Base-by-base conservation (phyloP, 306 rosid species). In the Begonia fuchsioides region DNA sequence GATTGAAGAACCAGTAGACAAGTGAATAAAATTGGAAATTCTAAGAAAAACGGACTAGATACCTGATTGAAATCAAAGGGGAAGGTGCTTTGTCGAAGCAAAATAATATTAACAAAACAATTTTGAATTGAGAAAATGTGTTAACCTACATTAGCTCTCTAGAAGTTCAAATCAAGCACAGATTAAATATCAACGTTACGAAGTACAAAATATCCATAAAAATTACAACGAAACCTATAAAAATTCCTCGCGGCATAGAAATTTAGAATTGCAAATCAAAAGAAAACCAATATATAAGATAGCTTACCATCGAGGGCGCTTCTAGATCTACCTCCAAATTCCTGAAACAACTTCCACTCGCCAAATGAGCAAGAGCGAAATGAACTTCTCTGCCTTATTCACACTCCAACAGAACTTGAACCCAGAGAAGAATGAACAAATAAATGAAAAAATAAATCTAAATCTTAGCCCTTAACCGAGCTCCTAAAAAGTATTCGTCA, bases 271-370 rank as follows among this genome's bases (percentile, higher is more conserved):
- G 52, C 40, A 16, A 46, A 52, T 71, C 73, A 56, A 16, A 32
- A 26, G 35, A 26, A 26, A 26, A 20, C 6, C 32, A 20, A 20
- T 3, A 20, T 19, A n/a, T 41, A 54, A 57, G 59, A 57, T 18
- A 43, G 46, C 38, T 35, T 90, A 90, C 97, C 97, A 90, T 90
- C 78, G 61, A 16, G 40, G 74, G 51, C 60, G 70, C 64, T 61
- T 53, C 58, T 52, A 81, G 87, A 82, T 90, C 95, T 72, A 73
- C 81, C 66, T 57, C 60, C 57, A 59, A 59, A 53, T 18, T 51
- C 61, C 51, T 13, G 49, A 54, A 56, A 64, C 47, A 68, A 51
- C 35, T 44, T 58, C 58, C 62, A 57, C 73, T 61, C 67, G 70
- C 57, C 44, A 53, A 47, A 58, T 69, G 47, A 49, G 13, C 55